Evolutionary conservation across 2,329 filamentous ascomycete species (phyloP).

Genomic region (Aureobasidium sp.): DNA sequence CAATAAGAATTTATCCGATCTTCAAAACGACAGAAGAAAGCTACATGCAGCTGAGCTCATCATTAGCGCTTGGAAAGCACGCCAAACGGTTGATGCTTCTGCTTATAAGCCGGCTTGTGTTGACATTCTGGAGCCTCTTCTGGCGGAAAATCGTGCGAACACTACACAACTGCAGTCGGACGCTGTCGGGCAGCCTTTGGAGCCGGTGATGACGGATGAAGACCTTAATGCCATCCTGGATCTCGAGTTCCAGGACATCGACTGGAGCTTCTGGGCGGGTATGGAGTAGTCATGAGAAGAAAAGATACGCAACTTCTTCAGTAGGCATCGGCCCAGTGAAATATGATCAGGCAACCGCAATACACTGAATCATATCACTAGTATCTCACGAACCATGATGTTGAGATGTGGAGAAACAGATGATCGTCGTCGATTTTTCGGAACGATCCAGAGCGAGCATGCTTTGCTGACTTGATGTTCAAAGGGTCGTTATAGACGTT

Average conservation of each 20-base stretch:
- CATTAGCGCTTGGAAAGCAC: conserved; percentile 2
- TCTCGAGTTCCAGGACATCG: conserved; percentile 17
- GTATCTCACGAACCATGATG: too few species aligned
- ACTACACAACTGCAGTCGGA: background rate
- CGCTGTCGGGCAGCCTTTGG: background rate
- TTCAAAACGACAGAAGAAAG: conserved; percentile 7
- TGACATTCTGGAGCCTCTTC: background rate
- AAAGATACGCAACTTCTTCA: too few species aligned
- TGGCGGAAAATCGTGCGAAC: background rate
- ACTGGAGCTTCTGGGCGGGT: conserved; percentile 15
- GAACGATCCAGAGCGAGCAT: background rate
- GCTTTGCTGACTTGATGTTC: background rate
- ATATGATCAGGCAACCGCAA: too few species aligned
- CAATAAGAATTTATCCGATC: background rate
- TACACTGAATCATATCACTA: too few species aligned
- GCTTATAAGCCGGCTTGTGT: conserved; percentile 4
- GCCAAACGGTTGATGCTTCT: background rate
- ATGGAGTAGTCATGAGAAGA: too few species aligned
- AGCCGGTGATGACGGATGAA: background rate
- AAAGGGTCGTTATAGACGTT: background rate
- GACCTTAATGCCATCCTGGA: background rate
- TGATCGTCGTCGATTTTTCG: too few species aligned
- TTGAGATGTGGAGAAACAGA: too few species aligned
- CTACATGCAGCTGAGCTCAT: conserved; percentile 3
- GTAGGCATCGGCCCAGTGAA: too few species aligned